These are phyloP conservation scores for Chlamydomonas reinhardtii DNA, from an alignment of 163 green algal genomes.

Conservation along the genomic window DNA sequence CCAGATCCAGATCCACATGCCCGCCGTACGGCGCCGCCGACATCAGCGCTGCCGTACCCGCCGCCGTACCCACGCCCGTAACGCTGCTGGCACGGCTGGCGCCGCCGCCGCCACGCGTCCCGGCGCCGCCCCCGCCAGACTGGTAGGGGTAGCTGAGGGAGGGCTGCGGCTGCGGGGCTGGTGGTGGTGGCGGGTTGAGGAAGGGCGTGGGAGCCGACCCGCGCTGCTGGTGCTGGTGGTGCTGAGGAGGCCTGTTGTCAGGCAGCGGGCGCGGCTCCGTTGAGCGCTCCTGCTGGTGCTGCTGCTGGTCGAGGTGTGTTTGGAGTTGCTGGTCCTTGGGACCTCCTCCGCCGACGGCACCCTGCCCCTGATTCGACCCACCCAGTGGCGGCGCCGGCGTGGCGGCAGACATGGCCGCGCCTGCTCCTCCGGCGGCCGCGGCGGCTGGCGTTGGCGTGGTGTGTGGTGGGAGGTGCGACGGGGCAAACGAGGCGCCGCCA, in stretches of 20 bases:
- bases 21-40: neutral
- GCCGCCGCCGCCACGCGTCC: neutral
- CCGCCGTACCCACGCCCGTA: neutral
- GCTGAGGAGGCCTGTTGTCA: neutral
- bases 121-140: neutral
- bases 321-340: too few relatives aligned
- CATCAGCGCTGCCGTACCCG: conserved; percentile 5
- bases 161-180: neutral
- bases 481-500: too few relatives aligned
- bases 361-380: too few relatives aligned
- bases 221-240: neutral
- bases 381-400: too few relatives aligned
- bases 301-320: too few relatives aligned
- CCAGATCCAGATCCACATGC: conserved; percentile 38
- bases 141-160: neutral
- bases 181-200: neutral
- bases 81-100: conserved; percentile 42
- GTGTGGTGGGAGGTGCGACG: too few relatives aligned
- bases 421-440: too few relatives aligned
- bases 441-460: too few relatives aligned
- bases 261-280: too few relatives aligned
- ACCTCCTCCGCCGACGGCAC: too few relatives aligned
- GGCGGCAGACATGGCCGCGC: too few relatives aligned
- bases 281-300: too few relatives aligned
- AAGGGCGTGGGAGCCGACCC: conserved; percentile 3